Percentiles rank a stretch among this genome's conserved stretches.
phyloP scores from a whole-genome alignment of 768 basidiomycete species.

The Cyathus striatus region DNA sequence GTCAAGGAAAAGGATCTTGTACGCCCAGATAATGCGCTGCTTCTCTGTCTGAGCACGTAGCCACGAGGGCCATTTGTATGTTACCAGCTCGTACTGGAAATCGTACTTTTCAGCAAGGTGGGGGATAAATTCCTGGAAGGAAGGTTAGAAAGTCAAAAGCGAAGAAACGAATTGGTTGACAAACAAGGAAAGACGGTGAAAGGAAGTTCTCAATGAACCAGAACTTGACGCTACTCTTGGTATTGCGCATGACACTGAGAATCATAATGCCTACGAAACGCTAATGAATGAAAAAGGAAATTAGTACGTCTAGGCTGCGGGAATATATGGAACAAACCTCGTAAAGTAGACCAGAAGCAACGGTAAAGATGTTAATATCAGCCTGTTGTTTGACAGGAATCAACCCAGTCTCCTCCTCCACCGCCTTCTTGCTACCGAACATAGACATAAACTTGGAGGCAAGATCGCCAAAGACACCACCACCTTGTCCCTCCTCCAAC shows the following conservation, averaged over 20 bases:
- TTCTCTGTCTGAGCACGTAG: slow-evolving; percentile 96
- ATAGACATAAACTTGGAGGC: slow-evolving; percentile 49
- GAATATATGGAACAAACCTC: slow-evolving; percentile 58
- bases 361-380: slow-evolving; percentile 98
- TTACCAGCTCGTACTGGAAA: slow-evolving; percentile 96
- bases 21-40: slow-evolving; percentile 98
- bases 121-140: slow-evolving; percentile 82
- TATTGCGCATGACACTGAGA: slow-evolving; percentile 90
- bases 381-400: slow-evolving; percentile 48
- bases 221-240: slow-evolving; percentile 93
- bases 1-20: slow-evolving; percentile 98
- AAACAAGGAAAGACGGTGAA: slow-evolving; percentile 90
- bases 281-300: slow-evolving; percentile 32
- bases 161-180: slow-evolving; percentile 13
- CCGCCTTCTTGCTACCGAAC: slow-evolving; percentile 29
- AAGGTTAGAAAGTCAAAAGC: neutral
- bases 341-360: slow-evolving; percentile 93
- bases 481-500: slow-evolving; percentile 17
- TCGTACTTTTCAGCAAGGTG: slow-evolving; percentile 86
- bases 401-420: slow-evolving; percentile 16
- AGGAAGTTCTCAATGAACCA: slow-evolving; percentile 99
- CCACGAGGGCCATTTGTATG: slow-evolving; percentile 99
- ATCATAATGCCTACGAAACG: slow-evolving; percentile 99
- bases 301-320: neutral
- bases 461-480: slow-evolving; percentile 41